Evolutionary conservation across 306 rosid genomes (phyloP).

Genomic region (Erythrophleum fordii): DNA sequence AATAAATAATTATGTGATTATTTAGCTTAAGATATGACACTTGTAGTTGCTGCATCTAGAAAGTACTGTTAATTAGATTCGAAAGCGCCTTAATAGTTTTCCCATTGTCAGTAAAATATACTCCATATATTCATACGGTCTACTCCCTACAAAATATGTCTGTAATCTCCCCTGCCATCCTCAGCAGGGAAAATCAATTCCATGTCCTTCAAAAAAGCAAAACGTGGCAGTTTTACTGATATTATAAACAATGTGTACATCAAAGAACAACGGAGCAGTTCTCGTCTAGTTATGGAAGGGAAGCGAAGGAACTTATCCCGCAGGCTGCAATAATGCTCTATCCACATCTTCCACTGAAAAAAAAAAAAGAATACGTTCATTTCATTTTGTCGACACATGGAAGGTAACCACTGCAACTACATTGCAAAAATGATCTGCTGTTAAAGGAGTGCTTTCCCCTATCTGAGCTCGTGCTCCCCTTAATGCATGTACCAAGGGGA

Average conservation of each 20-base stretch:
- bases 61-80: too few relatives aligned
- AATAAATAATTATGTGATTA: too few relatives aligned
- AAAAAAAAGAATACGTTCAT: too few relatives aligned
- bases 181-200: background rate
- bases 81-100: too few relatives aligned
- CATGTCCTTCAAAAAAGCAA: background rate
- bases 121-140: background rate
- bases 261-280: conserved; percentile 29
- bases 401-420: conserved; percentile 6
- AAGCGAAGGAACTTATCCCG: conserved; percentile 7
- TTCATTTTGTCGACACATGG: background rate
- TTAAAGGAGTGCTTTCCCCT: conserved; percentile 2
- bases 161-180: background rate
- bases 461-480: background rate
- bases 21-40: background rate
- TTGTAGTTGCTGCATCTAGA: too few relatives aligned
- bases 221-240: background rate
- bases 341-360: conserved; percentile 9
- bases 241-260: conserved; percentile 26
- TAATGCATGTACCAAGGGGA: background rate
- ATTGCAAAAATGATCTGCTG: background rate
- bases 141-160: background rate
- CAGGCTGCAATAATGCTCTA: background rate
- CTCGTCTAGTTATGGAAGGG: background rate
- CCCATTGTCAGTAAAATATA: background rate